Conservation (phyloP, 805 yeast genomes). For the Cyberlindnera petersonii region DNA sequence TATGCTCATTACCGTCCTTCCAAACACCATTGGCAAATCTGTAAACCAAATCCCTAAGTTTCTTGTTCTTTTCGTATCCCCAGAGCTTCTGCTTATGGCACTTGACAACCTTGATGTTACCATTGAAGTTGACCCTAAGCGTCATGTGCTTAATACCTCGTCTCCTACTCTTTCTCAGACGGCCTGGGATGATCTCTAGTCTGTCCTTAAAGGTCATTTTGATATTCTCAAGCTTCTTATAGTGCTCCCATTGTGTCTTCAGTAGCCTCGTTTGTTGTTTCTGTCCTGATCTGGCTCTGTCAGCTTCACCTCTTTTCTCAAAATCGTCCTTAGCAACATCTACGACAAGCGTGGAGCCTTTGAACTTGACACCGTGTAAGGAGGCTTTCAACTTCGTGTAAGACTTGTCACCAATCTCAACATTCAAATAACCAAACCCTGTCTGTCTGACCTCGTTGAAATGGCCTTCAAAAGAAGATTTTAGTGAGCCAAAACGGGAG, state of each 20-base stretch:
- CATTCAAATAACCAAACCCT: slow-evolving; percentile 62
- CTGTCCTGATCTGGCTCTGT: slow-evolving; percentile 33
- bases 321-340: slow-evolving; percentile 59
- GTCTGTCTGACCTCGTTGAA: slow-evolving; percentile 37
- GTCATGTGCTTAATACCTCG: slow-evolving; percentile 51
- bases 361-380: slow-evolving; percentile 68
- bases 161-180: slow-evolving; percentile 56
- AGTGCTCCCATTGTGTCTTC: slow-evolving; percentile 37
- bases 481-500: slow-evolving; percentile 55
- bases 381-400: slow-evolving; percentile 49
- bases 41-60: slow-evolving; percentile 57
- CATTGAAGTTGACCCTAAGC: slow-evolving; percentile 59
- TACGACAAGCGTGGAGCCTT: slow-evolving; percentile 64
- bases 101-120: slow-evolving; percentile 50
- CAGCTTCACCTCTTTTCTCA: slow-evolving; percentile 43
- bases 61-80: slow-evolving; percentile 78
- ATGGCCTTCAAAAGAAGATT: slow-evolving; percentile 50
- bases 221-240: slow-evolving; percentile 36
- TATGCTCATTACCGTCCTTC: slow-evolving; percentile 77
- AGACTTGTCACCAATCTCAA: slow-evolving; percentile 45
- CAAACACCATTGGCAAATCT: slow-evolving; percentile 63
- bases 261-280: slow-evolving; percentile 32
- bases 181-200: slow-evolving; percentile 48
- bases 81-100: slow-evolving; percentile 77
- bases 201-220: slow-evolving; percentile 39